Percentiles rank a stretch among this genome's conserved stretches.
phyloP scores from a whole-genome alignment of 768 basidiomycete species.

The Collybia mongolica region DNA sequence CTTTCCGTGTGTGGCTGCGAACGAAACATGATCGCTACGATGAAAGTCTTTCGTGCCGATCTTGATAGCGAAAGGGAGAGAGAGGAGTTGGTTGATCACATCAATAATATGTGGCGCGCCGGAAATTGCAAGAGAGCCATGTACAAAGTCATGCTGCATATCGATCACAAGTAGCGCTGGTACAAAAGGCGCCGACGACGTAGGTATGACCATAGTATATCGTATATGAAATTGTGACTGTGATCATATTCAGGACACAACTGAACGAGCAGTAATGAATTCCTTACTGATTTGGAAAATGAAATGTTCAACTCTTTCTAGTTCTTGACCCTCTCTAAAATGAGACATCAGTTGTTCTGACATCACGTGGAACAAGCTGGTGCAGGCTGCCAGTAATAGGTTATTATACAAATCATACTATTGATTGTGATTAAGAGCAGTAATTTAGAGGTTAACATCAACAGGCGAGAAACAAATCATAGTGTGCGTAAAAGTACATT shows the following conservation, averaged over 20 bases:
- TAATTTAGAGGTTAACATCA: no score
- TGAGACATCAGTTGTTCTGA: no score
- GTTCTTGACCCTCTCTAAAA: no score
- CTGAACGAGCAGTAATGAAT: background rate
- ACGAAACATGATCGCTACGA: conserved; percentile 67
- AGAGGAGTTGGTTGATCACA: conserved; percentile 55
- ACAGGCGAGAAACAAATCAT: no score
- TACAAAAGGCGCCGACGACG: conserved; percentile 21
- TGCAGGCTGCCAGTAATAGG: no score
- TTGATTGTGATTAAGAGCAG: no score
- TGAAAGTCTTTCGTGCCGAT: conserved; percentile 62
- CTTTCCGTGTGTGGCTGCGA: conserved; percentile 47
- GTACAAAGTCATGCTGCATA: conserved; percentile 83
- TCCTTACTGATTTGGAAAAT: background rate
- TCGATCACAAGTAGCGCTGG: conserved; percentile 73
- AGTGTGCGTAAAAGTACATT: conserved; percentile 9
- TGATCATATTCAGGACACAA: background rate
- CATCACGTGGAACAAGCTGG: no score
- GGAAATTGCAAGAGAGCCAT: conserved; percentile 70
- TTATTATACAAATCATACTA: no score
- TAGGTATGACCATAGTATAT: background rate
- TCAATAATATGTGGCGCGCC: conserved; percentile 58
- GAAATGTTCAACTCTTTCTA: background rate
- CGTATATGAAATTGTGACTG: background rate
- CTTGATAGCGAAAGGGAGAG: conserved; percentile 48